Evolutionary conservation across 306 rosid genomes (phyloP), one percentile per base, ranked within the genome.

Genomic region (Cucumis cinereus): DNA sequence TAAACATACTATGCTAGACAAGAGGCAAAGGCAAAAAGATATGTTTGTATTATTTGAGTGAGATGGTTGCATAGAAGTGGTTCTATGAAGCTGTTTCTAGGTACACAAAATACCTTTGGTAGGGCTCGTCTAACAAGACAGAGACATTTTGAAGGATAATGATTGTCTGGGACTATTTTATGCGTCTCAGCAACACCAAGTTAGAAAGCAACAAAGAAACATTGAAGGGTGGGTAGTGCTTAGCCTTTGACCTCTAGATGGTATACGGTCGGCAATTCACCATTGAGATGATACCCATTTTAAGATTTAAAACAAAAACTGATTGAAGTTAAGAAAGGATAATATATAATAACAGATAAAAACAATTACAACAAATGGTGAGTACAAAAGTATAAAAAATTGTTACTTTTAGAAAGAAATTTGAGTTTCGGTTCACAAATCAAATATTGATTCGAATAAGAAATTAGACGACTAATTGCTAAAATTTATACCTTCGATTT

Each of bases 401-500:
- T 7, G 24, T 68, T 68, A 68, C 12, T 41, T 45, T 28, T 7
- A 69, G 10, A 16, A 69, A 22, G 38, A 20, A 45, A 69, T 22
- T 23, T 23, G 56, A 71, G 59, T 49, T 15, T 26, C 0, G 0
- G n/a, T 71, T 49, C 23, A 47, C 40, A 16, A 45, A 22, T 47
- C 20, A 8, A 24, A 24, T 40, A 64, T 24, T 43, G 16, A 4
- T 71, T 49, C 9, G 2, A 70, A 70, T 12, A 45, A 13, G 1
- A 45, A 23, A 23, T 73, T 53, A 40, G 50, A 54, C n/a, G 63
- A n/a, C 10, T 9, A 24, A 8, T 24, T 1, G 16, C 58, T 3
- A 26, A 47, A 70, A n/a, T 54, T 30, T 33, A 49, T 52, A 94
- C 99, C 97, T 87, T 90, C 87, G 60, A 81, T 40, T 24, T 87